phyloP scores from a whole-genome alignment of 78 protist genomes.

The Protostelium mycophagum region DNA sequence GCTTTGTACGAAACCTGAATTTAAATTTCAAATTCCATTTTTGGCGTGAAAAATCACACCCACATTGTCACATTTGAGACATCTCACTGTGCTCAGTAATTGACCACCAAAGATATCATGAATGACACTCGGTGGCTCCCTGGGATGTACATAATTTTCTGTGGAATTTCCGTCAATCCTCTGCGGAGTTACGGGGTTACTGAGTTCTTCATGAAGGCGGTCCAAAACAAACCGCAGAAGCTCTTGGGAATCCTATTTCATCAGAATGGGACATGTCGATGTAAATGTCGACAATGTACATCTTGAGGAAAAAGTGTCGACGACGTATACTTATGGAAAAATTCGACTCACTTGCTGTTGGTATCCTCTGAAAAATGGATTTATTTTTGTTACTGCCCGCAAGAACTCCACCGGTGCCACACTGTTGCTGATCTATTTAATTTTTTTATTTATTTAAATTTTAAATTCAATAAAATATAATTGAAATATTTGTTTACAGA shows the following conservation, averaged over 20 bases:
- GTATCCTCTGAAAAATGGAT: conserved; percentile 26
- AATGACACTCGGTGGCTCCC: background rate
- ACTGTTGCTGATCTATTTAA: background rate
- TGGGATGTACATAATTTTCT: background rate
- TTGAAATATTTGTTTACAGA: background rate
- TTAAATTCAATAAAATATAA: background rate
- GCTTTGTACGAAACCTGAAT: background rate
- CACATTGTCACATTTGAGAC: background rate
- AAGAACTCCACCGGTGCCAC: background rate
- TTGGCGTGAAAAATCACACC: background rate
- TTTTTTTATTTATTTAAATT: too few relatives aligned
- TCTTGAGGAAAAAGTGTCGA: too few relatives aligned
- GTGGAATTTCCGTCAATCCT: background rate
- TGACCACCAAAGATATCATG: background rate
- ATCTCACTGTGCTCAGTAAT: background rate
- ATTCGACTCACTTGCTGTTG: conserved; percentile 28
- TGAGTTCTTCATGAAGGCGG: conserved; percentile 59
- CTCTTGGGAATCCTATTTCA: conserved; percentile 54
- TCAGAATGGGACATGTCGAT: too few relatives aligned
- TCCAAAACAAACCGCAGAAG: conserved; percentile 20
- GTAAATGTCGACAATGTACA: too few relatives aligned
- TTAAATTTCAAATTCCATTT: background rate
- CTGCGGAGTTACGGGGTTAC: background rate
- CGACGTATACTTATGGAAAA: too few relatives aligned
- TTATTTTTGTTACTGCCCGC: background rate